These are phyloP conservation scores for Zhuliangozyma blackwelliae DNA, from an alignment of 1,139 yeast genomes.

Conservation along the genomic window DNA sequence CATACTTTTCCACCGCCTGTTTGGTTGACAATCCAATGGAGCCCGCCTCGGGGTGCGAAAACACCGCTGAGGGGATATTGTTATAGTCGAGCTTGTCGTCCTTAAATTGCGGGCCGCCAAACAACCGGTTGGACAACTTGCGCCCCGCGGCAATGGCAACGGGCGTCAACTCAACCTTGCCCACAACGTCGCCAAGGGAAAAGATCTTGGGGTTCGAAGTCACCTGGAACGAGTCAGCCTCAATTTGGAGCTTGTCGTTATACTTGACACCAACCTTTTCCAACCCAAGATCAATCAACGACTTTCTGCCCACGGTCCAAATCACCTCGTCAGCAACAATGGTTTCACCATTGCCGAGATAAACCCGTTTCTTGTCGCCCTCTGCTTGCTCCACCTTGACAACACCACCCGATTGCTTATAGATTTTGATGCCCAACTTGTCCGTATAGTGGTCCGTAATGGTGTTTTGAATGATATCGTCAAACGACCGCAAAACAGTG, in stretches of 20 bases:
- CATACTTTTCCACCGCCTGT: constrained; percentile 73
- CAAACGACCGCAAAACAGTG: constrained; percentile 83
- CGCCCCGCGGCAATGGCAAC: constrained; percentile 99
- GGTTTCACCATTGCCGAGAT: constrained; percentile 48
- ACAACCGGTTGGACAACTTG: constrained; percentile 82
- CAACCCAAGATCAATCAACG: constrained; percentile 68
- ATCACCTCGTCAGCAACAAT: constrained; percentile 75
- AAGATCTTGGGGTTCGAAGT: constrained; percentile 69
- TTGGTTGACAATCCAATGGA: constrained; percentile 81
- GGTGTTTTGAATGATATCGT: constrained; percentile 71
- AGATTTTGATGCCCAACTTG: constrained; percentile 71
- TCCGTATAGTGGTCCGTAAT: constrained; percentile 75
- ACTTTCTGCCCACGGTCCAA: constrained; percentile 93
- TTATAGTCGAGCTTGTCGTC: constrained; percentile 73
- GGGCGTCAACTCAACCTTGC: constrained; percentile 91
- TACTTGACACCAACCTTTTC: constrained; percentile 70
- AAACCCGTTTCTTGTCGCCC: constrained; percentile 60
- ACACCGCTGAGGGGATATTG: constrained; percentile 86
- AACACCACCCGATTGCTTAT: constrained; percentile 60
- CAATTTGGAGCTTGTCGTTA: constrained; percentile 54
- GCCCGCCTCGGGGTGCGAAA: constrained; percentile 97
- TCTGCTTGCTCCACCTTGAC: constrained; percentile 54
- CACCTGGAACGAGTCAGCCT: constrained; percentile 84
- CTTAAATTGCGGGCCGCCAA: constrained; percentile 71
- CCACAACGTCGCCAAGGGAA: constrained; percentile 91